Evolutionary conservation across 768 basidiomycete species (phyloP), one percentile per base, ranked within the genome.

Genomic region (Rhodosporidiobolus odoratus): DNA sequence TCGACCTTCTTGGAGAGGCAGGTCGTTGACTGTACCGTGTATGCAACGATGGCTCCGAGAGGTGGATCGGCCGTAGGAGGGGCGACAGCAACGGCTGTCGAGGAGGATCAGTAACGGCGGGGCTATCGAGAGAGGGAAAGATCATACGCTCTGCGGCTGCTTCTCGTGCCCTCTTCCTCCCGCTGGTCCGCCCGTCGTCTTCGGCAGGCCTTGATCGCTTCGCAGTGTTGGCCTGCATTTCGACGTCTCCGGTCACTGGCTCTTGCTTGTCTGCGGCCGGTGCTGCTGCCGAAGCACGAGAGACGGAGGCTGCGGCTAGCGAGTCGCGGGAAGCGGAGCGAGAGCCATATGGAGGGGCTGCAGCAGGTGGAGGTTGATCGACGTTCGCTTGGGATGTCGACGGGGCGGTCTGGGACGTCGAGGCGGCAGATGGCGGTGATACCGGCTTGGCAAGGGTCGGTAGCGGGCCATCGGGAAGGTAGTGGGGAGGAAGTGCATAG

Each of bases 1-100:
- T 66, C 64, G 40, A 65, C 40, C 54, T 62, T 62, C 64, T 73
- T 73, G 59, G 71, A 65, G 8, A 73, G 56, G 57, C 71, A 73
- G 4, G 69, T 71, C 47, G 69, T 68, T 50, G 50, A 3, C 50
- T 72, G 71, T 2, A 60, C 23, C 21, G 47, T 8, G 12, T 32
- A 72, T 0, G 60, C 34, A 58, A 61, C 62, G 9, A 32, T 27
- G 30, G 32, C 30, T 12, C 63, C 63, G 37, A 62, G 61, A n/a
- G 61, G 56, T 0, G 54, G 54, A 19, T 57, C 56, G 6, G 3
- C 32, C n/a, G 47, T 25, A 23, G 8, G 6, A 27, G 37, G 47
- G 16, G 13, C 0, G 37, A 27, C n/a, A 47, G 43, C 9, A 25
- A 0, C 37, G 17, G 48, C 35, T 12, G 48, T 7, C 15, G 41